A percentile compares a stretch with the other conserved stretches of the same genome.
phyloP scores from a whole-genome alignment of 495 filamentous ascomycete genomes.

The Talaromyces thailandensis region DNA sequence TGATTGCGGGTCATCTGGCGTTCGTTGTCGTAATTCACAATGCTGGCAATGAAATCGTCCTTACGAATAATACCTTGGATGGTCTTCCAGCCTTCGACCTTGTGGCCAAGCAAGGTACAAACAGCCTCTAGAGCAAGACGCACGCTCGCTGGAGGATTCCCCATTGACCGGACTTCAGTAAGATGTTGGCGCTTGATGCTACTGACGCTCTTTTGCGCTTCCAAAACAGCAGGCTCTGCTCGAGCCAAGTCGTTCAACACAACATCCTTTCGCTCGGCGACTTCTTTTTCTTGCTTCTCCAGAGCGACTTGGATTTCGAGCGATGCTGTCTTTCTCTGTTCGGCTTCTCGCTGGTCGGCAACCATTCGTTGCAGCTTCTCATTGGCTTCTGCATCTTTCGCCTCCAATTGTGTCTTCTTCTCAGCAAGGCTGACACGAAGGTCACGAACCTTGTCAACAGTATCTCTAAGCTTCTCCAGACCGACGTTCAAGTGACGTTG shows the following conservation, averaged over 20 bases:
- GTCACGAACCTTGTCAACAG: slow-evolving; percentile 94
- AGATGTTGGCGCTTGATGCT: slow-evolving; percentile 97
- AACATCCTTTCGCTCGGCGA: slow-evolving; percentile 72
- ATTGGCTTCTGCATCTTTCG: slow-evolving; percentile 90
- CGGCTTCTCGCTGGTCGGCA: slow-evolving; percentile 90
- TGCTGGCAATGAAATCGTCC: slow-evolving; percentile 96
- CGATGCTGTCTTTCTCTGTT: slow-evolving; percentile 79
- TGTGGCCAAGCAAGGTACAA: slow-evolving; percentile 88
- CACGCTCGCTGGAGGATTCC: slow-evolving; percentile 79
- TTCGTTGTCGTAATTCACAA: slow-evolving; percentile 96
- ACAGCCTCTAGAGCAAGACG: slow-evolving; percentile 90
- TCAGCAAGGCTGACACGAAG: slow-evolving; percentile 80
- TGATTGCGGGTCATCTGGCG: slow-evolving; percentile 80
- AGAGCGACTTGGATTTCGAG: slow-evolving; percentile 80
- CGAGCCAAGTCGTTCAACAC: slow-evolving; percentile 81
- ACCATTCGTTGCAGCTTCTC: slow-evolving; percentile 97
- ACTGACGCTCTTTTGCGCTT: slow-evolving; percentile 90
- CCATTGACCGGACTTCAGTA: slow-evolving; percentile 96
- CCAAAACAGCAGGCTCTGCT: slow-evolving; percentile 86
- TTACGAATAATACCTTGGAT: slow-evolving; percentile 79
- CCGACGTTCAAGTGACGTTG: slow-evolving; percentile 96
- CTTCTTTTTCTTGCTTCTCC: slow-evolving; percentile 83
- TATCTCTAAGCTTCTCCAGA: slow-evolving; percentile 94
- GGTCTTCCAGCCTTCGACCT: slow-evolving; percentile 78
- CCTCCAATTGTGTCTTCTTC: slow-evolving; percentile 87